Conservation (phyloP, 2,329 filamentous ascomycete species). For the Exophiala spinifera region DNA sequence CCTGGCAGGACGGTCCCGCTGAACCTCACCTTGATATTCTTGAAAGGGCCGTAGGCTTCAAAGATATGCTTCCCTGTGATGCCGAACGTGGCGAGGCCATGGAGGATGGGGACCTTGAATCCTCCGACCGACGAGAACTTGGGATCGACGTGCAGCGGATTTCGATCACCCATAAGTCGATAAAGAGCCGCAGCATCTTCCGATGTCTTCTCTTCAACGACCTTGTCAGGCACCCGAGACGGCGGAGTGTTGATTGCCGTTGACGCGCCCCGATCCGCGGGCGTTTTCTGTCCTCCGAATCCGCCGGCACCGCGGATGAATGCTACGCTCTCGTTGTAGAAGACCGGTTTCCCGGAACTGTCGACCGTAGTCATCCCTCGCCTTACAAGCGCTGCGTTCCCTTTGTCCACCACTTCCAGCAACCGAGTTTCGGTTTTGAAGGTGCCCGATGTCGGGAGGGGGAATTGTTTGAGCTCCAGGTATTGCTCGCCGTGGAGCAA, state of each 20-base stretch:
- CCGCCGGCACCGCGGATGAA: slow-evolving; percentile 88
- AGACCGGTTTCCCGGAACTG: slow-evolving; percentile 78
- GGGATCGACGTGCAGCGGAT: slow-evolving; percentile 94
- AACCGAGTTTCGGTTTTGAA: slow-evolving; percentile 44
- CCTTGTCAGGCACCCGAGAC: slow-evolving; percentile 69
- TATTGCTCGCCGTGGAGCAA: slow-evolving; percentile 97
- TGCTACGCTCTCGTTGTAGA: slow-evolving; percentile 93
- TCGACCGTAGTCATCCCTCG: slow-evolving; percentile 77
- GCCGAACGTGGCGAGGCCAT: slow-evolving; percentile 92
- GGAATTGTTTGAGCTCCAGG: slow-evolving; percentile 86
- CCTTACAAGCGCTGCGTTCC: slow-evolving; percentile 78
- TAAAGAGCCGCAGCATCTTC: slow-evolving; percentile 92
- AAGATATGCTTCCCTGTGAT: slow-evolving; percentile 87
- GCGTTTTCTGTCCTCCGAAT: slow-evolving; percentile 79
- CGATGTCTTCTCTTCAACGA: slow-evolving; percentile 79
- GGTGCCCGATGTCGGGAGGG: slow-evolving; percentile 72
- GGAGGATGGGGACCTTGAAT: slow-evolving; percentile 89
- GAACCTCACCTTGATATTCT: slow-evolving; percentile 89
- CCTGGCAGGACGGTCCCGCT: slow-evolving; percentile 70
- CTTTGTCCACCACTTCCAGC: slow-evolving; percentile 94
- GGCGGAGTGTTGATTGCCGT: slow-evolving; percentile 72
- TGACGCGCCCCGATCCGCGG: slow-evolving; percentile 69
- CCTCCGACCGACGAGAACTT: slow-evolving; percentile 89
- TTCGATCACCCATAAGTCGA: slow-evolving; percentile 87
- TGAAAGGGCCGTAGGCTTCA: slow-evolving; percentile 74